phyloP scores from a whole-genome alignment of 371 early-diverging fungal species.

The Mucor ambiguus region DNA sequence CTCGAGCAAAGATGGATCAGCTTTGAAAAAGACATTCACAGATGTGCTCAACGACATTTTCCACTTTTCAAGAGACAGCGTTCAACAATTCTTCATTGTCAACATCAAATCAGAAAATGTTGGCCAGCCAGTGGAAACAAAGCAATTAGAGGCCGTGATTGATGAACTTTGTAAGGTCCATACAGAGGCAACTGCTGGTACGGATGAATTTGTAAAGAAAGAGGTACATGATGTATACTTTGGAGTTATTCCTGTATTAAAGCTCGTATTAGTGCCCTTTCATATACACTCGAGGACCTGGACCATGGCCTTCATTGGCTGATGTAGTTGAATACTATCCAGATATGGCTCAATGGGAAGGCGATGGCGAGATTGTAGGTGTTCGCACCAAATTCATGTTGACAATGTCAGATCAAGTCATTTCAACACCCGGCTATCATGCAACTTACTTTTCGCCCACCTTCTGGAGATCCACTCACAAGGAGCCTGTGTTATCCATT shows the following conservation, averaged over 20 bases:
- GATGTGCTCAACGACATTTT: conserved; percentile 30
- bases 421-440: conserved; percentile 7
- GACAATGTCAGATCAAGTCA: conserved; percentile 22
- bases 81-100: conserved; percentile 36
- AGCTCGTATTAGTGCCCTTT: conserved; percentile 37
- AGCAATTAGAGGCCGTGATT: conserved; percentile 29
- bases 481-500: background rate
- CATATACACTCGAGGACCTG: conserved; percentile 25
- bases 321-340: conserved; percentile 47
- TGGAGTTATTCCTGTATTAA: background rate
- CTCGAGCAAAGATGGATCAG: conserved; percentile 12
- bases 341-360: conserved; percentile 52
- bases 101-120: conserved; percentile 11
- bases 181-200: conserved; percentile 35
- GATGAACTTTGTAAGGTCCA: conserved; percentile 41
- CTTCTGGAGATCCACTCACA: conserved; percentile 30
- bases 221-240: conserved; percentile 21
- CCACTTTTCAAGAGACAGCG: conserved; percentile 22
- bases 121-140: conserved; percentile 9
- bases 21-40: conserved; percentile 12
- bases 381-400: conserved; percentile 39
- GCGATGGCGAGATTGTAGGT: conserved; percentile 51
- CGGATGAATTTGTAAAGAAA: conserved; percentile 25
- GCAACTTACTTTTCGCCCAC: conserved; percentile 35
- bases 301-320: conserved; percentile 37